Evolutionary conservation across 2,329 filamentous ascomycete species (phyloP).

Genomic region (Trichoderma aggressivum): DNA sequence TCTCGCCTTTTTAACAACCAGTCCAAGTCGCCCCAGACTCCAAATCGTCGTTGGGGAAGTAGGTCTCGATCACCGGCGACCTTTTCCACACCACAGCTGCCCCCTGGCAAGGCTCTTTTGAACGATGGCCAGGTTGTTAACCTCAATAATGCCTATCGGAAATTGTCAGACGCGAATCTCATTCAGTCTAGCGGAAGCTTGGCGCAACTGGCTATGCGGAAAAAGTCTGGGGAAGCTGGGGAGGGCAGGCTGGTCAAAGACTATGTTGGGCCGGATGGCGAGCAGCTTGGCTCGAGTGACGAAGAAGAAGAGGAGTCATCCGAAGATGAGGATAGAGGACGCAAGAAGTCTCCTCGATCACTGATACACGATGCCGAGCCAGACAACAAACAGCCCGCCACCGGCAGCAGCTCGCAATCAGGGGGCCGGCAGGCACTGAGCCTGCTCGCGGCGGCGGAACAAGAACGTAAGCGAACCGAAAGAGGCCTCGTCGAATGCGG

Average conservation of each 20-base stretch:
- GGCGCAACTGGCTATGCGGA: constrained; percentile 57
- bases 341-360: constrained; percentile 51
- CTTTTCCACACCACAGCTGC: constrained; percentile 27
- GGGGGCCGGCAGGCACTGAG: constrained; percentile 51
- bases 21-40: constrained; percentile 53
- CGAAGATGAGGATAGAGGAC: constrained; percentile 65
- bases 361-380: constrained; percentile 41
- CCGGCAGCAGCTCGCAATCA: constrained; percentile 31
- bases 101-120: constrained; percentile 45
- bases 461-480: constrained; percentile 62
- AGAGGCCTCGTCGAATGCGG: neutral
- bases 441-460: constrained; percentile 69
- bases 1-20: constrained; percentile 32
- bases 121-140: constrained; percentile 62
- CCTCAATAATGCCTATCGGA: constrained; percentile 65
- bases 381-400: constrained; percentile 33
- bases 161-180: constrained; percentile 68
- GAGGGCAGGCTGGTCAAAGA: constrained; percentile 64
- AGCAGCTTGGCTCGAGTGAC: constrained; percentile 65
- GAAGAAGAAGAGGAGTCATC: constrained; percentile 63
- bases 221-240: constrained; percentile 41
- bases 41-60: constrained; percentile 41
- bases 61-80: constrained; percentile 39
- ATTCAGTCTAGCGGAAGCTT: constrained; percentile 61
- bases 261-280: constrained; percentile 62